Evolutionary conservation across 2,329 filamentous ascomycete species (phyloP), one percentile per base, ranked within the genome.

Genomic region (Dothidotthia symphoricarpi): DNA sequence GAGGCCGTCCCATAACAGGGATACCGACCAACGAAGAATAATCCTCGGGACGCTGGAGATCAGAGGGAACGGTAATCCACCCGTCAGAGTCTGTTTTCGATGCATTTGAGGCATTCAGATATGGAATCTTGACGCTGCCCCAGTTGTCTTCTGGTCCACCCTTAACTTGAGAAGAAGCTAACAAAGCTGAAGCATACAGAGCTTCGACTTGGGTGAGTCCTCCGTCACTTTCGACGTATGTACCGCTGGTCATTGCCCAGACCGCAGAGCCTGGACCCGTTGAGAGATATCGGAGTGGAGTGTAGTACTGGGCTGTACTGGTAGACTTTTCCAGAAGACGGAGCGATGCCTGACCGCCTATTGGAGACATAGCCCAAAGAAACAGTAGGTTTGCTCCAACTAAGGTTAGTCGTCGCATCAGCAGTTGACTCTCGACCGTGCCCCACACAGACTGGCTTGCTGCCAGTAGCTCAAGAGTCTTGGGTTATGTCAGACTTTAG

Each of bases 391-490:
- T 59, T 0, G 33, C 52, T 0, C 64, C 64, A 10, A 67, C 55
- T 1, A 65, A 0, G 2, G 61, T 65, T 0, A 67, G 17, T 0
- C 52, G 33, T 12, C 49, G 53, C 50, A 67, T 58, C 0, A 57
- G 24, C 0, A 68, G 8, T 28, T 66, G 63, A 15, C 57, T 64
- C 27, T 67, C 62, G 7, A 67, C 13, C 0, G 63, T 63, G 0
- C 62, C 62, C 61, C 63, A 68, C 1, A 69, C 61, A 0, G 64
- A 65, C 15, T 66, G 64, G 13, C 64, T 66, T 0, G 61, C 63
- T 53, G 66, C 61, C 0, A 67, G 49, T 0, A 64, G 33, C 28
- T 68, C 65, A 0, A 68, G 37, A 3, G 52, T 65, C 63, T 64
- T 13, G 6, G 6, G 7, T n/a, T n/a, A 13, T 10, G 3, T 5